Evolutionary conservation across 2,329 filamentous ascomycete species (phyloP).

Genomic region (Teratosphaeria nubilosa): DNA sequence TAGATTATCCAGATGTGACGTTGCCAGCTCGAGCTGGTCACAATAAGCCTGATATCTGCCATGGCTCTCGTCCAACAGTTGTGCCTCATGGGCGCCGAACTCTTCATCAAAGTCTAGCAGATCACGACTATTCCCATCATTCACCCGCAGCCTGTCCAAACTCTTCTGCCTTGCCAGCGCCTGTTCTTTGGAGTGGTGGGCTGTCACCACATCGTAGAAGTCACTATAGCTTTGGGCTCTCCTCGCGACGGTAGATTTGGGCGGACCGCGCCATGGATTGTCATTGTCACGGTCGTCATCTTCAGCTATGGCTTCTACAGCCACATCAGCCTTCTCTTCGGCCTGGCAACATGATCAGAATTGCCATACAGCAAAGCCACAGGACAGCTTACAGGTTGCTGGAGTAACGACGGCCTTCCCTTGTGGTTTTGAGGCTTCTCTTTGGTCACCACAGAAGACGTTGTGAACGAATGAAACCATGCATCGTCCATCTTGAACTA

Average conservation of each 20-base stretch:
- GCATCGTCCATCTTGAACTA: slow-evolving; percentile 51
- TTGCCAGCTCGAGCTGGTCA: slow-evolving; percentile 70
- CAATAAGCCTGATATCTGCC: slow-evolving; percentile 78
- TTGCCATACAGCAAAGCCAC: slow-evolving; percentile 21
- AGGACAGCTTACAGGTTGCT: slow-evolving; percentile 38
- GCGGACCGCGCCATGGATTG: slow-evolving; percentile 44
- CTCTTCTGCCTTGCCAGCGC: slow-evolving; percentile 28
- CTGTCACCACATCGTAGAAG: slow-evolving; percentile 56
- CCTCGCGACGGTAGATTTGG: slow-evolving; percentile 53
- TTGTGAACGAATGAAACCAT: slow-evolving; percentile 62
- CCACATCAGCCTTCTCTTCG: slow-evolving; percentile 43
- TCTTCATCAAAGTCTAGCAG: slow-evolving; percentile 47
- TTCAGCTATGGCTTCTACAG: slow-evolving; percentile 47
- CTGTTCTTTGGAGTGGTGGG: slow-evolving; percentile 46
- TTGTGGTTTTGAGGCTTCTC: slow-evolving; percentile 44
- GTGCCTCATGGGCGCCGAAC: slow-evolving; percentile 51
- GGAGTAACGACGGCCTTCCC: slow-evolving; percentile 58
- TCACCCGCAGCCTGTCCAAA: slow-evolving; percentile 4
- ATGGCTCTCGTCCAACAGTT: slow-evolving; percentile 71
- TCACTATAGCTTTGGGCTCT: slow-evolving; percentile 71
- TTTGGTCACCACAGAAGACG: slow-evolving; percentile 50
- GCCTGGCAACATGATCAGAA: slow-evolving; percentile 42
- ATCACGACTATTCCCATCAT: slow-evolving; percentile 14
- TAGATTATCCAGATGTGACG: slow-evolving; percentile 70
- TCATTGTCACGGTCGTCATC: slow-evolving; percentile 46